A percentile compares a stretch with the other conserved stretches of the same genome.
Evolutionary conservation across 371 early-diverging fungal species (phyloP).

Genomic region (Quaeritorhiza haematococci): DNA sequence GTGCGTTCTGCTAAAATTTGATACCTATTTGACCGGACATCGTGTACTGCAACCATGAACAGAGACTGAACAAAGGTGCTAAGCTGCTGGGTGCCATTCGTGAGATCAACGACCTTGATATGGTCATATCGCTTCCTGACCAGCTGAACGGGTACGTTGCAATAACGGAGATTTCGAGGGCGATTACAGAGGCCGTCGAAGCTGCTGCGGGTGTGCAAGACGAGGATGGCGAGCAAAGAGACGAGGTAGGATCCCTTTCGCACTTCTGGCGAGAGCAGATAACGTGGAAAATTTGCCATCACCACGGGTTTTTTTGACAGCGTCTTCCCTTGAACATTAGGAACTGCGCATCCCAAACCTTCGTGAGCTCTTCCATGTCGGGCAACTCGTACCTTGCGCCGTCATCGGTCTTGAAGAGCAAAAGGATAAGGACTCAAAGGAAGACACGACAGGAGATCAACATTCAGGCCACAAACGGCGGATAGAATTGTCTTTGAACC

Average conservation of each 20-base stretch:
- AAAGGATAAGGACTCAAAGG: constrained; percentile 30
- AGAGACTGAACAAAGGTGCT: constrained; percentile 65
- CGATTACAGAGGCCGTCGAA: constrained; percentile 58
- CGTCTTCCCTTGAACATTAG: too few relatives aligned
- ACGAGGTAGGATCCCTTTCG: constrained; percentile 11
- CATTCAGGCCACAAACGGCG: too few relatives aligned
- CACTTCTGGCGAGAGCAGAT: not conserved
- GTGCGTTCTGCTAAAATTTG: too few relatives aligned
- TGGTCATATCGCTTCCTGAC: constrained; percentile 72
- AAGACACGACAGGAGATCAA: not conserved
- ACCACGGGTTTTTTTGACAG: too few relatives aligned
- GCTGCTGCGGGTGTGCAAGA: constrained; percentile 47
- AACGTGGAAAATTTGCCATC: not conserved
- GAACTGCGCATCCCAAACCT: constrained; percentile 68
- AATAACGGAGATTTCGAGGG: constrained; percentile 72
- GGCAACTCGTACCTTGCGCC: constrained; percentile 70
- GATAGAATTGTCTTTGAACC: constrained; percentile 68
- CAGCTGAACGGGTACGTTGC: constrained; percentile 71
- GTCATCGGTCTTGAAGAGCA: constrained; percentile 43
- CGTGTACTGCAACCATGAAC: too few relatives aligned
- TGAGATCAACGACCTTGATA: constrained; percentile 72
- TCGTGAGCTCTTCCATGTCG: constrained; percentile 54
- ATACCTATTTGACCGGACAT: too few relatives aligned
- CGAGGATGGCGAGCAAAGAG: constrained; percentile 48
- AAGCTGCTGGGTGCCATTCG: constrained; percentile 71